Evolutionary conservation across 2,329 filamentous ascomycete genomes (phyloP).

Genomic region (Endothia cerciana): DNA sequence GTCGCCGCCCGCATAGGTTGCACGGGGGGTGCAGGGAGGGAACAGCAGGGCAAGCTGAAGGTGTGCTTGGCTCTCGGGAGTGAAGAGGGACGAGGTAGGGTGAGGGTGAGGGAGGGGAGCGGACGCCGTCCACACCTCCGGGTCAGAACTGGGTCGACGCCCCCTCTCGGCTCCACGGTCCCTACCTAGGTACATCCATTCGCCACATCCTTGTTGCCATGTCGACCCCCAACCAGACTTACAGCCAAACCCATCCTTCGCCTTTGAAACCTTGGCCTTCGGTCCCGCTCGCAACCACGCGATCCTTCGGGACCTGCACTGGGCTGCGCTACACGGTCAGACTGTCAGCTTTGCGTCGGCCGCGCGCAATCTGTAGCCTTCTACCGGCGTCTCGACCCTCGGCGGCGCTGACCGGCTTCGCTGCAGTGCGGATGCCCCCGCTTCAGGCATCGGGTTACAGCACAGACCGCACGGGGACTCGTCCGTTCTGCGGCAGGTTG

Average conservation of each 20-base stretch:
- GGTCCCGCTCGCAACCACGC: slow-evolving; percentile 4
- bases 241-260: not conserved
- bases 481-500: not conserved
- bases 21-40: not conserved
- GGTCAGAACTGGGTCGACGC: slow-evolving; percentile 15
- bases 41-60: not conserved
- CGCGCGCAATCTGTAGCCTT: not conserved
- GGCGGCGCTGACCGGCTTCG: not conserved
- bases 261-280: not conserved
- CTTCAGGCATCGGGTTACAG: not conserved
- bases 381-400: not conserved
- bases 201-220: not conserved
- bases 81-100: not conserved
- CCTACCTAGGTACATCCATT: not conserved
- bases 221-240: not conserved
- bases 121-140: slow-evolving; percentile 8
- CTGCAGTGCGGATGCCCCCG: slow-evolving; percentile 3
- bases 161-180: slow-evolving; percentile 22
- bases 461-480: not conserved
- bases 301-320: slow-evolving; percentile 6
- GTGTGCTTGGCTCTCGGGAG: not conserved
- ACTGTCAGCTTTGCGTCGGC: not conserved
- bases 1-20: not conserved
- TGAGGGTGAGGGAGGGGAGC: slow-evolving; percentile 7
- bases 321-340: not conserved